A percentile compares a stretch with the other conserved stretches of the same genome.
Evolutionary conservation across 2,329 filamentous ascomycete species (phyloP).

Genomic region (Microcera coccophila): DNA sequence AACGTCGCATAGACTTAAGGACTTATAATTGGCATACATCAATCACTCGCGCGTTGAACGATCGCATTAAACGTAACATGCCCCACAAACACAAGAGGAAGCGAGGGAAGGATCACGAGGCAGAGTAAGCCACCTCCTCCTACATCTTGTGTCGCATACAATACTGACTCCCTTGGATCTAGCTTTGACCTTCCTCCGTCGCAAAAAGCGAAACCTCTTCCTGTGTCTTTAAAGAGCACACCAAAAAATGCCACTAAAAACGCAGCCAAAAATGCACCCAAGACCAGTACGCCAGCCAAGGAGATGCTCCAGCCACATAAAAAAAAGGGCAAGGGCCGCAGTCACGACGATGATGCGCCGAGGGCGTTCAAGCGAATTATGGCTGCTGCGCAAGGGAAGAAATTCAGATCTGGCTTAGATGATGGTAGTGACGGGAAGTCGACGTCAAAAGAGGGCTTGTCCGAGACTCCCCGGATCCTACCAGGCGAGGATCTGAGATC

Average conservation of each 20-base stretch:
- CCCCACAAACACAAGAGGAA: conserved; percentile 80
- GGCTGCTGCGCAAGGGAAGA: conserved; percentile 63
- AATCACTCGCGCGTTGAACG: no score
- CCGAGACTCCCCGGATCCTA: conserved; percentile 62
- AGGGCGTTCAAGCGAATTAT: conserved; percentile 84
- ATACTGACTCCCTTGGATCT: conserved; percentile 13
- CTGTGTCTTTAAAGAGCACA: conserved; percentile 30
- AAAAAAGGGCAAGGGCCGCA: conserved; percentile 39
- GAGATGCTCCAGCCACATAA: no score
- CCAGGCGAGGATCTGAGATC: conserved; percentile 81
- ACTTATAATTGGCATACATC: no score
- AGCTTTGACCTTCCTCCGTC: conserved; percentile 50
- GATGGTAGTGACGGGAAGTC: conserved; percentile 51
- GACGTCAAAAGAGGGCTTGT: conserved; percentile 19
- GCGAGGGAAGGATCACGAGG: conserved; percentile 48
- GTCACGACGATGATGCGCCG: conserved; percentile 71
- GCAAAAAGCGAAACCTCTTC: conserved; percentile 49
- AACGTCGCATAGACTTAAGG: no score
- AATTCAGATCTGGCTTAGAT: conserved; percentile 62
- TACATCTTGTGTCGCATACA: background rate
- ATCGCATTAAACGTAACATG: conserved; percentile 58
- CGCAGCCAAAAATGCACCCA: background rate
- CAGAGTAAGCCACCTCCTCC: conserved; percentile 14
- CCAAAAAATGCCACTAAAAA: background rate
- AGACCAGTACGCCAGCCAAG: no score